These are phyloP conservation scores for Aspergillus novoparasiticus DNA, from an alignment of 2,329 filamentous ascomycete species.

Conservation along the genomic window DNA sequence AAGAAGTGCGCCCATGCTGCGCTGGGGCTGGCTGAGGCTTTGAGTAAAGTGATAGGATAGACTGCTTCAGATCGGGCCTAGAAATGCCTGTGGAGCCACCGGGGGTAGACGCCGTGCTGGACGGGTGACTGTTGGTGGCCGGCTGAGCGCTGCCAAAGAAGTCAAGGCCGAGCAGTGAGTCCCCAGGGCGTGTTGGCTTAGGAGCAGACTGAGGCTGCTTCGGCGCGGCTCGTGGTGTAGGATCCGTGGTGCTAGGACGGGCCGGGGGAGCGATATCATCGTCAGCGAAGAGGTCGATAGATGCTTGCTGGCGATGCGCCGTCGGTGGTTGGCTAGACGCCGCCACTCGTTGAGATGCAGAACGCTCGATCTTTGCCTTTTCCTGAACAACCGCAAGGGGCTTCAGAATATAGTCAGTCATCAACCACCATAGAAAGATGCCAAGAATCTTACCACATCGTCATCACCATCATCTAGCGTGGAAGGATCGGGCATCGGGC, in stretches of 20 bases:
- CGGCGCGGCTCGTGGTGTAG: slow-evolving; percentile 65
- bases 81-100: slow-evolving; percentile 64
- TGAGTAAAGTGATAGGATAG: slow-evolving; percentile 92
- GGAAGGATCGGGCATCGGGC: slow-evolving; percentile 87
- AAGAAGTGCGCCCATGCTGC: slow-evolving; percentile 61
- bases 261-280: slow-evolving; percentile 65
- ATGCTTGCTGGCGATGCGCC: slow-evolving; percentile 48
- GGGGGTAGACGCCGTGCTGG: slow-evolving; percentile 72
- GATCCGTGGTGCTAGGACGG: slow-evolving; percentile 73
- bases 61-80: slow-evolving; percentile 92
- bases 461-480: slow-evolving; percentile 87
- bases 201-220: slow-evolving; percentile 57
- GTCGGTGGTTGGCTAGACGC: slow-evolving; percentile 49
- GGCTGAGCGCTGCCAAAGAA: slow-evolving; percentile 77
- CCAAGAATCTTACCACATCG: slow-evolving; percentile 61
- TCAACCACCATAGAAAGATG: not conserved
- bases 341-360: slow-evolving; percentile 55
- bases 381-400: slow-evolving; percentile 69
- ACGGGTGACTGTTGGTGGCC: slow-evolving; percentile 72
- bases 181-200: slow-evolving; percentile 69
- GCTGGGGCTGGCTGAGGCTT: slow-evolving; percentile 67
- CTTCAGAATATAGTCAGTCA: slow-evolving; percentile 36
- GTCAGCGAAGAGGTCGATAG: slow-evolving; percentile 82
- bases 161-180: slow-evolving; percentile 88
- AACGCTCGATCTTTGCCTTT: slow-evolving; percentile 68